Conservation (phyloP, 768 basidiomycete genomes). For the Macrolepiota albuminosa region DNA sequence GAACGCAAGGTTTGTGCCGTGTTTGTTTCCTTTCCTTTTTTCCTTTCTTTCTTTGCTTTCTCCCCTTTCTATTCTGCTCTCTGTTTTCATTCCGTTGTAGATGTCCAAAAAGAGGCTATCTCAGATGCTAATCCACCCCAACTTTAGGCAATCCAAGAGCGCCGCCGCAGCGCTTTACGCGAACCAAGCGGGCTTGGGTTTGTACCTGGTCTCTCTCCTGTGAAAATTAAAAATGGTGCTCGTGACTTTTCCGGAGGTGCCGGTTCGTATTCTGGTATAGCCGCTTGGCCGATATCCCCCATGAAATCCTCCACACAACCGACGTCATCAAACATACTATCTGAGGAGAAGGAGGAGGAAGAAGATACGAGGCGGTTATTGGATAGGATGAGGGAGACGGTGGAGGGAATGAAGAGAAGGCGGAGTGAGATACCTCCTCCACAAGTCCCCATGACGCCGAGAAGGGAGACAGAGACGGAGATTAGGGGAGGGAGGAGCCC, state of each 20-base stretch:
- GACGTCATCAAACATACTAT: background rate
- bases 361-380: constrained; percentile 37
- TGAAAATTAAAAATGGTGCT: constrained; percentile 16
- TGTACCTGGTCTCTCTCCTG: constrained; percentile 37
- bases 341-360: constrained; percentile 24
- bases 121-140: background rate
- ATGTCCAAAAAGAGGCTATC: background rate
- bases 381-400: constrained; percentile 45
- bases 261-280: background rate
- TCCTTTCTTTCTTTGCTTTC: background rate
- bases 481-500: background rate
- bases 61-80: too few species aligned
- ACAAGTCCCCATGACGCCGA: constrained; percentile 10
- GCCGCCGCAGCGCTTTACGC: constrained; percentile 53
- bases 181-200: constrained; percentile 46
- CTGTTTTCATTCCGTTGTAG: background rate
- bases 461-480: background rate
- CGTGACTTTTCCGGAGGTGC: background rate
- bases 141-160: constrained; percentile 55
- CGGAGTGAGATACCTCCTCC: constrained; percentile 25
- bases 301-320: background rate
- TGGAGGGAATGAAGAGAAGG: constrained; percentile 42
- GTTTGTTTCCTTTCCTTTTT: background rate
- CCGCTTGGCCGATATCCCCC: background rate
- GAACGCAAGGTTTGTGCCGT: constrained; percentile 35